These are phyloP conservation scores for Leccinum fallax DNA, from an alignment of 1,284 basidiomycete genomes.

Conservation along the genomic window DNA sequence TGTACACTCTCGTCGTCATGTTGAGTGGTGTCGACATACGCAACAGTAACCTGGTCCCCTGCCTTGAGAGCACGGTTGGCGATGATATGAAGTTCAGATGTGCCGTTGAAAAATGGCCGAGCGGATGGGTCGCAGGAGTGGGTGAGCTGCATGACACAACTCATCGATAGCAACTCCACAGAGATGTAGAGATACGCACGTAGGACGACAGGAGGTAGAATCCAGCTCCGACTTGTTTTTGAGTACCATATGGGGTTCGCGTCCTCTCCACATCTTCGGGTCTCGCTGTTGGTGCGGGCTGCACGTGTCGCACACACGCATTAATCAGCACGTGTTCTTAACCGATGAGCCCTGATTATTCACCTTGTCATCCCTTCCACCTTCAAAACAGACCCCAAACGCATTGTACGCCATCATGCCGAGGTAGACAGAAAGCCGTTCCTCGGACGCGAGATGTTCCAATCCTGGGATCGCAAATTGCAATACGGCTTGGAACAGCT, in stretches of 20 bases:
- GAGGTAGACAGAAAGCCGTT: conserved; percentile 59
- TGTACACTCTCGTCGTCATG: conserved; percentile 51
- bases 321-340: conserved; percentile 3
- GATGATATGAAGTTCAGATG: conserved; percentile 64
- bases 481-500: conserved; percentile 59
- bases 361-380: conserved; percentile 73
- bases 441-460: conserved; percentile 66
- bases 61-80: conserved; percentile 64
- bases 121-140: conserved; percentile 75
- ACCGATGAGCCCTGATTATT: conserved; percentile 13
- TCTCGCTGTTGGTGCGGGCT: conserved; percentile 53
- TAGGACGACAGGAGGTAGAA: conserved; percentile 78
- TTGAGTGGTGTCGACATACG: conserved; percentile 69
- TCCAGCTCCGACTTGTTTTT: conserved; percentile 70
- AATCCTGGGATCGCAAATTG: conserved; percentile 66
- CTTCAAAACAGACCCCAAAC: conserved; percentile 65
- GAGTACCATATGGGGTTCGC: conserved; percentile 71
- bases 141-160: conserved; percentile 41
- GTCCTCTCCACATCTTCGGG: conserved; percentile 73
- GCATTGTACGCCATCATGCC: conserved; percentile 77
- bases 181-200: conserved; percentile 39
- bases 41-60: conserved; percentile 73
- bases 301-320: conserved; percentile 22
- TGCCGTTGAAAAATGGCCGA: conserved; percentile 64
- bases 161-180: not conserved